Evolutionary conservation across 176 grass and related monocot genomes (phyloP).

Genomic region (Aechmea fasciata): DNA sequence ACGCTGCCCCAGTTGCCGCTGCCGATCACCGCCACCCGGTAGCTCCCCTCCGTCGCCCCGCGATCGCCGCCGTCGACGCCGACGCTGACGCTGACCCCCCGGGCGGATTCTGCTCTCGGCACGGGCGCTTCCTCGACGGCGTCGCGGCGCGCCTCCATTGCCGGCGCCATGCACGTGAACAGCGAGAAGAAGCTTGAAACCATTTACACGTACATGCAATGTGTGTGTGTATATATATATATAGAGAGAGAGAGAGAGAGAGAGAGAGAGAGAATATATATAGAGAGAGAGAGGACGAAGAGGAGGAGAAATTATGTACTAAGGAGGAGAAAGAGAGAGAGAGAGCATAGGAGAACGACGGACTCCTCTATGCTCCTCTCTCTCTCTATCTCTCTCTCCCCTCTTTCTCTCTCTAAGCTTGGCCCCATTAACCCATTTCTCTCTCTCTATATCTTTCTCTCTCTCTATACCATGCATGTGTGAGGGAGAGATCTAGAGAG

Average conservation of each 20-base stretch:
- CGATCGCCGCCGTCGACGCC: constrained; percentile 64
- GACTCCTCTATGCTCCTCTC: background rate
- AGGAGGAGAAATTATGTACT: background rate
- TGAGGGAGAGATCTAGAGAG: no score
- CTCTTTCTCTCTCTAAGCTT: background rate
- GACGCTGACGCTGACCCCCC: background rate
- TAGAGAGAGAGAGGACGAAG: background rate
- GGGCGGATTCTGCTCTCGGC: background rate
- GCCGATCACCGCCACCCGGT: constrained; percentile 73
- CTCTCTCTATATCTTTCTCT: background rate
- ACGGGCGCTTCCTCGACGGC: no score
- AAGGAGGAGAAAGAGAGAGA: background rate
- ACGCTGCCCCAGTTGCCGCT: constrained; percentile 98
- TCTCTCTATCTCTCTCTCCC: background rate
- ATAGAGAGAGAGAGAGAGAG: background rate
- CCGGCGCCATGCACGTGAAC: background rate
- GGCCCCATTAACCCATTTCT: background rate
- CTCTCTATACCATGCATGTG: background rate
- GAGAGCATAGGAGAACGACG: background rate
- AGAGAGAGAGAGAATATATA: background rate
- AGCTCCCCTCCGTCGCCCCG: constrained; percentile 3
- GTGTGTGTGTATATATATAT: no score
- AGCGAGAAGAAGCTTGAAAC: no score
- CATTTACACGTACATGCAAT: no score
- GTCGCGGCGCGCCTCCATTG: background rate